Conservation (phyloP, 257 asterid species). For the Fraxinus excelsior region DNA sequence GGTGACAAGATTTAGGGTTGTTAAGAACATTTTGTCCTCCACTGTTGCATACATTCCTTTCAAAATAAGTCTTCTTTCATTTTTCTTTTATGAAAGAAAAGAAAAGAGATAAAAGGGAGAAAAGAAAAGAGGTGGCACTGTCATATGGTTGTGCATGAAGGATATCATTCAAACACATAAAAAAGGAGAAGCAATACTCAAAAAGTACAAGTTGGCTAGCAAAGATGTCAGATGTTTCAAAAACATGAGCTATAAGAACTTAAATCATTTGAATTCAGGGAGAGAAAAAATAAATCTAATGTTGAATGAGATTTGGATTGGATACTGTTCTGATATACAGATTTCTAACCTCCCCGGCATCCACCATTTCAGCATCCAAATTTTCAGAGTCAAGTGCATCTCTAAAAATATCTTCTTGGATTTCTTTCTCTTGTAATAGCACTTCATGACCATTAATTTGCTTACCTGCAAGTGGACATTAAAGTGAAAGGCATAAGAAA, state of each 20-base stretch:
- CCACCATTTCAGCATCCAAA: constrained; percentile 38
- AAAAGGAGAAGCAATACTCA: not conserved
- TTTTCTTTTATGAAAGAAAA: not conserved
- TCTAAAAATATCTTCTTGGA: constrained; percentile 38
- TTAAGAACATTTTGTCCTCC: not conserved
- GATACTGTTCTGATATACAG: constrained; percentile 24
- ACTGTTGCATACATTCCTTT: not conserved
- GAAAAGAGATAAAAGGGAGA: not conserved
- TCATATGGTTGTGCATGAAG: not conserved
- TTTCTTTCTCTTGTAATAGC: constrained; percentile 47
- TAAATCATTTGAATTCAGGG: not conserved
- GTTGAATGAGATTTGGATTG: constrained; percentile 20
- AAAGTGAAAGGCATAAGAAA: not conserved
- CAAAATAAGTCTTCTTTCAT: not conserved
- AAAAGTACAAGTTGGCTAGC: not conserved
- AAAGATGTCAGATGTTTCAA: not conserved
- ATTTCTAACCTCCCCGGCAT: constrained; percentile 59
- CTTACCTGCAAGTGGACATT: constrained; percentile 41
- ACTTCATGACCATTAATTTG: constrained; percentile 35
- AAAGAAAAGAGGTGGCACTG: not conserved
- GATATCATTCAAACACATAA: not conserved
- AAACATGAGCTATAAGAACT: not conserved
- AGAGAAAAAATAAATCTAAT: constrained; percentile 11
- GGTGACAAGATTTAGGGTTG: not conserved
- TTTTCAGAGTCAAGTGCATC: constrained; percentile 36